phyloP scores from a whole-genome alignment of 169 alveolate genomes.

The Plasmodium sp. region DNA sequence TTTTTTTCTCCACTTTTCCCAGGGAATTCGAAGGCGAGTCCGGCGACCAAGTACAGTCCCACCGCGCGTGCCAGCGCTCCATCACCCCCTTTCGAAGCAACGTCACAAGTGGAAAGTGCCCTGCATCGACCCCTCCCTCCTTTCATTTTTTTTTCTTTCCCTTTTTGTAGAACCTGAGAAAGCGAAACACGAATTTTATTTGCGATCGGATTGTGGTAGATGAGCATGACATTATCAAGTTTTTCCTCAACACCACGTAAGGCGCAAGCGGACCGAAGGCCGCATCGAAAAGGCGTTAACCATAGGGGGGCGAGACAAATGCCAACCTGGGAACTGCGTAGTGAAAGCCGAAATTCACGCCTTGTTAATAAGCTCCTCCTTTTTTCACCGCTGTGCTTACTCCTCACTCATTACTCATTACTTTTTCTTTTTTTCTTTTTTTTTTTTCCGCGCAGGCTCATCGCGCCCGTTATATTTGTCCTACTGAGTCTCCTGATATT shows the following conservation, averaged over 20 bases:
- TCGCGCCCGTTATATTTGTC: slow-evolving; percentile 61
- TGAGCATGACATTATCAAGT: slow-evolving; percentile 64
- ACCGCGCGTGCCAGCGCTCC: neutral
- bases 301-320: neutral
- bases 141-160: neutral
- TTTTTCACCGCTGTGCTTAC: neutral
- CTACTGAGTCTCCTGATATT: slow-evolving; percentile 57
- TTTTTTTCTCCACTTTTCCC: slow-evolving; percentile 5
- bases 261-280: neutral
- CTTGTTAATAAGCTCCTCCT: neutral
- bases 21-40: slow-evolving; percentile 7
- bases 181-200: slow-evolving; percentile 35
- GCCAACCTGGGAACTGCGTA: neutral
- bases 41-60: slow-evolving; percentile 21
- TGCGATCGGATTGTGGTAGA: slow-evolving; percentile 60
- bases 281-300: neutral
- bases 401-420: too few relatives aligned
- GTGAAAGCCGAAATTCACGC: neutral
- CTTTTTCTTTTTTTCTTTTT: slow-evolving; percentile 19
- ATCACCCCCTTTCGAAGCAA: neutral
- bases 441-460: slow-evolving; percentile 4
- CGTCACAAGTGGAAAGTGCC: neutral
- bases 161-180: slow-evolving; percentile 36
- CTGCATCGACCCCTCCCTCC: neutral
- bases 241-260: slow-evolving; percentile 58